Evolutionary conservation across 1,284 basidiomycete species (phyloP).

Genomic region (Golubevia sp.): DNA sequence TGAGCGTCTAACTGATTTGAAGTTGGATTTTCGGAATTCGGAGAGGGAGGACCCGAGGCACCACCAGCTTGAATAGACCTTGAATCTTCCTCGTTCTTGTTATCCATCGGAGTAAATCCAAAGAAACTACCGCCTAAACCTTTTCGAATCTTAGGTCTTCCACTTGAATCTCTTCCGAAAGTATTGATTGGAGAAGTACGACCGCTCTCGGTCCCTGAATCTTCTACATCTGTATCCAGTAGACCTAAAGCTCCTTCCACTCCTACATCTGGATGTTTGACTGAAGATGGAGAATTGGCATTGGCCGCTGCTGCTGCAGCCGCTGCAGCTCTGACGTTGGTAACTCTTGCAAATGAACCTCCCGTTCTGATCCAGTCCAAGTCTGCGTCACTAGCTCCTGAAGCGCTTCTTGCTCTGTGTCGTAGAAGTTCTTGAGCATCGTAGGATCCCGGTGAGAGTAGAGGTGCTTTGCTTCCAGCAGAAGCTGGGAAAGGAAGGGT

Average conservation of each 20-base stretch:
- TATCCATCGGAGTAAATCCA: too few relatives aligned
- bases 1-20: too few relatives aligned
- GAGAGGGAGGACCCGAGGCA: too few relatives aligned
- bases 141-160: neutral
- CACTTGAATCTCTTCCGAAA: constrained; percentile 8
- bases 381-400: constrained; percentile 28
- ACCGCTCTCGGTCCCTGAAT: constrained; percentile 41
- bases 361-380: constrained; percentile 35
- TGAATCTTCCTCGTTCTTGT: too few relatives aligned
- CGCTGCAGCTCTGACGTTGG: constrained; percentile 10
- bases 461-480: constrained; percentile 18
- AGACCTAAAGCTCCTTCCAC: constrained; percentile 41
- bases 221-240: constrained; percentile 34
- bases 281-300: neutral
- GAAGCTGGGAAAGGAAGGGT: constrained; percentile 3
- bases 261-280: constrained; percentile 14
- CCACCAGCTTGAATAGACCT: too few relatives aligned
- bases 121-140: too few relatives aligned
- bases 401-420: constrained; percentile 34
- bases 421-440: constrained; percentile 45
- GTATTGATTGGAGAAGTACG: constrained; percentile 20
- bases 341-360: constrained; percentile 23
- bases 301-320: constrained; percentile 3
- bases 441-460: constrained; percentile 37
- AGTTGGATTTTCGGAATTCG: too few relatives aligned